Base-by-base conservation (phyloP, 2,329 filamentous ascomycete species). In the Paramyrothecium roridum region DNA sequence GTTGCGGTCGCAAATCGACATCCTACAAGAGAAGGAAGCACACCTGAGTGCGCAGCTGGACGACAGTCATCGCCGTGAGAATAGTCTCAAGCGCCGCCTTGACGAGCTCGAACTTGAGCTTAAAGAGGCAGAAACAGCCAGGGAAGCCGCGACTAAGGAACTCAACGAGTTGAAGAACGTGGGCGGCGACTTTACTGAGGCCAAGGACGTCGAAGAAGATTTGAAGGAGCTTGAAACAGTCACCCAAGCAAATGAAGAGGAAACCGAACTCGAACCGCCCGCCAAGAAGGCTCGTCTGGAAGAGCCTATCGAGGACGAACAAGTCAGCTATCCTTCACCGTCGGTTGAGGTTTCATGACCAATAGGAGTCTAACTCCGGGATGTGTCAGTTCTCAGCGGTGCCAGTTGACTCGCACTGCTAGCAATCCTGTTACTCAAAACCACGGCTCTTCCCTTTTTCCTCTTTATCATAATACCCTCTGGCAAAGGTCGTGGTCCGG, bases 31-130 rank as follows among this genome's bases (percentile, higher is more conserved):
- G 49, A 69, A 63, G 20, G 74, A 78, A 55, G 63, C 66, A 3
- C 76, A 78, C 48, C 71, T 89, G 49, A 80, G 81, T 56, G 76
- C 80, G 34, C 86, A 88, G 60, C 79, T 93, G 1, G 90, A 96
- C 33, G 89, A 93, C 52, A 86, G 87, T 49, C 87, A 92, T 64
- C 82, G 85, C 52, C 82, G 91, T 37, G 92, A 96, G 71, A 90
- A 91, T 56, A 89, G 87, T 55, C 80, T 96, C 40, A 96, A 96
- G 74, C 83, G 89, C 52, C 85, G 89, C 52, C 77, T 96, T n/a
- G 88, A 90, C 55, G 90, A 96, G 62, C 76, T 92, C 47, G 89
- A 93, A 67, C 79, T 81, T 40, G 82, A 84, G 68, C 67, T 81
- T 1, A 77, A 76, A 52, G 73, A 64, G 8, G 59, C 59, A 1